Evolutionary conservation across 2,329 filamentous ascomycete genomes (phyloP).

Genomic region (Ilyonectria robusta): DNA sequence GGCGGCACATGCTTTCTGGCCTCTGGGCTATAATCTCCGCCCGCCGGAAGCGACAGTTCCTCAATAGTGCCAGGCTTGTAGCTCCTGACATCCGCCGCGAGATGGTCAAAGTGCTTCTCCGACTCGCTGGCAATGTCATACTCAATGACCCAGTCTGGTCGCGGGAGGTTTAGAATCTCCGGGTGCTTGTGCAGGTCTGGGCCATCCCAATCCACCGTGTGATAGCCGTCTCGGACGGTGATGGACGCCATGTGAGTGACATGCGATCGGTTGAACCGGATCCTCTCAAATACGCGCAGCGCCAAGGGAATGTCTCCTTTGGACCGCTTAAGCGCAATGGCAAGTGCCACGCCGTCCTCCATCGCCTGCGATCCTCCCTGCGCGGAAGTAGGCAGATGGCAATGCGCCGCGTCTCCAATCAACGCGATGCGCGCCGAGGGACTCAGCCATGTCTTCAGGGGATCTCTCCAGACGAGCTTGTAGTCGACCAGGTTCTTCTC

Average conservation of each 20-base stretch:
- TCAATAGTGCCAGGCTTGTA: background rate
- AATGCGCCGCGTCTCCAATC: conserved; percentile 66
- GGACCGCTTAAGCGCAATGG: conserved; percentile 55
- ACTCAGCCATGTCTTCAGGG: conserved; percentile 47
- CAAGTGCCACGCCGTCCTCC: conserved; percentile 64
- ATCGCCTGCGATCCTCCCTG: conserved; percentile 64
- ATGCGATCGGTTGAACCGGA: conserved; percentile 59
- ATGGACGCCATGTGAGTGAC: conserved; percentile 25
- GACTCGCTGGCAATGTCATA: background rate
- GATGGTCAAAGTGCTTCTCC: conserved; percentile 4
- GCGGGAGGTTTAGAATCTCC: conserved; percentile 3
- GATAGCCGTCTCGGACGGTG: conserved; percentile 16
- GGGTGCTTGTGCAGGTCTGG: conserved; percentile 3
- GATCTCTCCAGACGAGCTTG: conserved; percentile 56
- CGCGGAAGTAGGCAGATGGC: conserved; percentile 63
- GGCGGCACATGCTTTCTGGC: background rate
- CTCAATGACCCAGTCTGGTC: conserved; percentile 12
- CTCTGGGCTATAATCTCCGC: background rate
- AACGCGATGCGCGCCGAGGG: conserved; percentile 57
- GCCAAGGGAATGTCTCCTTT: conserved; percentile 54
- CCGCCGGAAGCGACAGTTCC: conserved; percentile 1
- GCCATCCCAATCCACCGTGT: conserved; percentile 20
- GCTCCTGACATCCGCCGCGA: conserved; percentile 10
- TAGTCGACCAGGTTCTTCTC: conserved; percentile 42
- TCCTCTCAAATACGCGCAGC: conserved; percentile 60